These are phyloP conservation scores for Neonectria ditissima DNA, from an alignment of 2,329 filamentous ascomycete species.

Conservation along the genomic window DNA sequence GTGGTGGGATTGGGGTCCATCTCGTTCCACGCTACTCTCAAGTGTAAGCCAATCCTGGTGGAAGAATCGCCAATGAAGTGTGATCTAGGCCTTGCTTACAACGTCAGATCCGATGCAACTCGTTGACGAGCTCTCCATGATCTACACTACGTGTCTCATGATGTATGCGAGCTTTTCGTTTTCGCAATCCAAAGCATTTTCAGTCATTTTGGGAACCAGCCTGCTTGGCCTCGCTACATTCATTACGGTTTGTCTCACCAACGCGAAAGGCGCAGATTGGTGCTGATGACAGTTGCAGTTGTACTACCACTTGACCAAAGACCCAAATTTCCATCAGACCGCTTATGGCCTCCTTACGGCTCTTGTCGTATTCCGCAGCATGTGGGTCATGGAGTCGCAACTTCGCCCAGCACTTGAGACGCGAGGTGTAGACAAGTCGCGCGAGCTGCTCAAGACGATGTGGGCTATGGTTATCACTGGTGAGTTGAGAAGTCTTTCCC, in stretches of 20 bases:
- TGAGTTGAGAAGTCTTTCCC: conserved; percentile 42
- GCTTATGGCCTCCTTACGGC: conserved; percentile 80
- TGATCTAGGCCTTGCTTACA: conserved; percentile 8
- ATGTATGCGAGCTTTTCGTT: conserved; percentile 79
- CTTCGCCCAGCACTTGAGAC: conserved; percentile 60
- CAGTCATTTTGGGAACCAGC: conserved; percentile 66
- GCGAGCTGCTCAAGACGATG: conserved; percentile 68
- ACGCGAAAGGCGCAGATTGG: background rate
- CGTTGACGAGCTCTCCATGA: conserved; percentile 71
- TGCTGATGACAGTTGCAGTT: conserved; percentile 44
- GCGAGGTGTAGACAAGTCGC: conserved; percentile 63
- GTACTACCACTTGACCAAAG: conserved; percentile 82
- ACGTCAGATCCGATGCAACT: conserved; percentile 67
- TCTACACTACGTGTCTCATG: conserved; percentile 69
- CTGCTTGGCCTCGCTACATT: conserved; percentile 69
- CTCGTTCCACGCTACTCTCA: conserved; percentile 68
- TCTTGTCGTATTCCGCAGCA: conserved; percentile 76
- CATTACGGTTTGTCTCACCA: conserved; percentile 73
- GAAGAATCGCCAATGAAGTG: background rate
- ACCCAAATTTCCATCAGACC: conserved; percentile 85
- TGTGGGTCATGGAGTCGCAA: conserved; percentile 76
- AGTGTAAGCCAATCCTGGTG: conserved; percentile 57
- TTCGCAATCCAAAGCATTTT: conserved; percentile 64
- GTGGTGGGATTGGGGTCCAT: conserved; percentile 67
- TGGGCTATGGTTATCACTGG: conserved; percentile 77